Base-by-base conservation (phyloP, 2,329 filamentous ascomycete genomes). In the Pleurostoma richardsiae region DNA sequence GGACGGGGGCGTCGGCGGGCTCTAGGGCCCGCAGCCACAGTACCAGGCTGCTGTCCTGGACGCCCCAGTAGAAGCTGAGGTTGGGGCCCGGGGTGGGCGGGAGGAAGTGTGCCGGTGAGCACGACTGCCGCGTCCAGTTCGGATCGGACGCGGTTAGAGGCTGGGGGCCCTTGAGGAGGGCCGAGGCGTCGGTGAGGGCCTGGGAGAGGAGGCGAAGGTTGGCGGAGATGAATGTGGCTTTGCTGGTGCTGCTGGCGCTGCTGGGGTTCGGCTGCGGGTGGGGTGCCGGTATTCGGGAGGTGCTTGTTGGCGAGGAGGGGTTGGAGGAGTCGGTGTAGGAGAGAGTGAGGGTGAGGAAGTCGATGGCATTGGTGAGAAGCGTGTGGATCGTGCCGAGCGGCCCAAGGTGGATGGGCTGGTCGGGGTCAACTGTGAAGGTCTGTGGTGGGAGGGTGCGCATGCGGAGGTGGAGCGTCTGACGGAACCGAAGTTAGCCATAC, bases 311-410 rank as follows among this genome's bases (percentile, higher is more conserved):
- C 73, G 41, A 69, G 28, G 41, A n/a, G 29, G 55, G 31, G 43
- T 54, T 19, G 44, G 50, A 43, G 4, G 55, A 49, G 59, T 88
- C 80, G 11, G 84, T 82, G 33, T 86, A 86, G 72, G 83, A 85
- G 29, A 86, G 77, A 40, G 86, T 89, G 11, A 95, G 79, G 56
- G 86, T 81, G 43, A 96, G 83, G 41, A 95, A 82, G 64, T 95
- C 89, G 52, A 96, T 80, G 48, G 88, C 85, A 58, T 89, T 81
- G 50, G 87, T 92, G 55, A 97, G 84, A 39, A 90, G 74, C n/a
- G 82, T 81, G 52, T 89, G 81, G 10, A 94, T 79, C 8, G 79
- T 71, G 26, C 83, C 82, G 44, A 96, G 77, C 49, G 90, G 83
- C 11, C 80, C 74, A 43, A 97, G 77, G 54, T 76, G 73, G 55